Evolutionary conservation across 768 basidiomycete species (phyloP).

Genomic region (Podaxis sp.): DNA sequence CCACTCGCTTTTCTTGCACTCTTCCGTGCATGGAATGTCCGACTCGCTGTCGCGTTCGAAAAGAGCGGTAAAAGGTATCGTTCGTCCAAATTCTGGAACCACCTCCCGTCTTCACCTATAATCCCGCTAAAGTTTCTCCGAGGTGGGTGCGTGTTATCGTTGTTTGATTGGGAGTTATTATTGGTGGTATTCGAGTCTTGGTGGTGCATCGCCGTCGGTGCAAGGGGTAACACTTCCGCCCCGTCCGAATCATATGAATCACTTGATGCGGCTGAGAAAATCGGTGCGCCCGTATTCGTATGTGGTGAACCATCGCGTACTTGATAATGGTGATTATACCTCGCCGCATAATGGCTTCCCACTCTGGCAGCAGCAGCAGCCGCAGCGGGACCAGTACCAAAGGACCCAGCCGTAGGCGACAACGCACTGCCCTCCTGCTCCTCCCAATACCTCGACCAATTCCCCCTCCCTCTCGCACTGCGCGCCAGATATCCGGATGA

Average conservation of each 20-base stretch:
- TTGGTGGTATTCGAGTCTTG: constrained; percentile 10
- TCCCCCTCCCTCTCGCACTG: constrained; percentile 30
- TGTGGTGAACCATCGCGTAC: neutral
- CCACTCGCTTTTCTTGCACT: constrained; percentile 49
- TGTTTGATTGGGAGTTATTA: neutral
- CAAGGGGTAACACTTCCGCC: constrained; percentile 78
- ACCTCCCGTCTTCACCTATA: constrained; percentile 76
- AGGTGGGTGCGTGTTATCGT: constrained; percentile 21
- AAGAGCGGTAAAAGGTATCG: constrained; percentile 91
- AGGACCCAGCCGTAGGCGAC: constrained; percentile 18
- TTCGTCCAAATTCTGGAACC: constrained; percentile 96
- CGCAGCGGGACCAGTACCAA: constrained; percentile 18
- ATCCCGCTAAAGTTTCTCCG: constrained; percentile 20
- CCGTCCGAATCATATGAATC: constrained; percentile 77
- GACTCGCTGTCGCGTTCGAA: constrained; percentile 87
- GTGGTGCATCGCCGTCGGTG: constrained; percentile 43
- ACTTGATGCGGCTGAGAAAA: constrained; percentile 72
- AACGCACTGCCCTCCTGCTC: constrained; percentile 45
- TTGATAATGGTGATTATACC: constrained; percentile 54
- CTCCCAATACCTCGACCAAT: constrained; percentile 43
- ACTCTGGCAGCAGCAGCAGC: constrained; percentile 36
- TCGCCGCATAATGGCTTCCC: constrained; percentile 57
- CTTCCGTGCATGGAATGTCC: constrained; percentile 80
- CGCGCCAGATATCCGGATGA: constrained; percentile 30
- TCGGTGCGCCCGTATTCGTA: constrained; percentile 21